A percentile compares a stretch with the other conserved stretches of the same genome.
Evolutionary conservation across 768 basidiomycete genomes (phyloP).

Genomic region (Mycena polygramma): DNA sequence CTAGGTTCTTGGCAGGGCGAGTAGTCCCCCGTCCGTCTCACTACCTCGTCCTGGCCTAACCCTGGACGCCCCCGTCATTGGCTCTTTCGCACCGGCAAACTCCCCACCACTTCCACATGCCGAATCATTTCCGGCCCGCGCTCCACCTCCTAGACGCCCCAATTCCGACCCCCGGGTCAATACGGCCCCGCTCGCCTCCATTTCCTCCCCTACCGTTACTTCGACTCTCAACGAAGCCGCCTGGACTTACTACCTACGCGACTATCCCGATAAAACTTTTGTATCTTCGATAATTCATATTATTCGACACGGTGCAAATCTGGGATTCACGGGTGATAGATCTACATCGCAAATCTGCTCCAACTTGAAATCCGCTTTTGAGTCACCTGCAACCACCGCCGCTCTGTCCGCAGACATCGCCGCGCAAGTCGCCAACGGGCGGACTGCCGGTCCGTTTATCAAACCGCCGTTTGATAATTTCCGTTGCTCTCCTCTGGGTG

Average conservation of each 20-base stretch:
- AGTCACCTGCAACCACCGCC: slow-evolving; percentile 24
- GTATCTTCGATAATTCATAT: slow-evolving; percentile 42
- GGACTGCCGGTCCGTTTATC: slow-evolving; percentile 35
- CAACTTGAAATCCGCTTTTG: slow-evolving; percentile 43
- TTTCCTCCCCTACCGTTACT: neutral
- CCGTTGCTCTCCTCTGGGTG: slow-evolving; percentile 40
- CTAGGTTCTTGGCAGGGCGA: slow-evolving; percentile 19
- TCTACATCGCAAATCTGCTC: slow-evolving; percentile 18
- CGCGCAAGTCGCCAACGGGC: neutral
- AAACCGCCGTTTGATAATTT: slow-evolving; percentile 38
- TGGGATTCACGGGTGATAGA: slow-evolving; percentile 41
- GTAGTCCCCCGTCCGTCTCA: neutral
- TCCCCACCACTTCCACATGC: slow-evolving; percentile 6
- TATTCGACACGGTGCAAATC: slow-evolving; percentile 41
- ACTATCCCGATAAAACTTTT: slow-evolving; percentile 45
- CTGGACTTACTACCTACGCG: slow-evolving; percentile 24
- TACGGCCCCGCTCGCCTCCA: neutral
- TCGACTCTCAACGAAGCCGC: slow-evolving; percentile 9
- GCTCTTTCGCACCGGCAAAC: neutral
- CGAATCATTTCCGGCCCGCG: neutral
- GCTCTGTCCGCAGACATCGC: slow-evolving; percentile 4
- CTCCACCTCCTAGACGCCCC: slow-evolving; percentile 21
- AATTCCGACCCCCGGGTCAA: slow-evolving; percentile 33
- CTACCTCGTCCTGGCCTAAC: slow-evolving; percentile 14
- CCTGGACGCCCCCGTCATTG: neutral